Base-by-base conservation (phyloP, 1,139 yeast genomes). In the Saccharomyces hybrid region DNA sequence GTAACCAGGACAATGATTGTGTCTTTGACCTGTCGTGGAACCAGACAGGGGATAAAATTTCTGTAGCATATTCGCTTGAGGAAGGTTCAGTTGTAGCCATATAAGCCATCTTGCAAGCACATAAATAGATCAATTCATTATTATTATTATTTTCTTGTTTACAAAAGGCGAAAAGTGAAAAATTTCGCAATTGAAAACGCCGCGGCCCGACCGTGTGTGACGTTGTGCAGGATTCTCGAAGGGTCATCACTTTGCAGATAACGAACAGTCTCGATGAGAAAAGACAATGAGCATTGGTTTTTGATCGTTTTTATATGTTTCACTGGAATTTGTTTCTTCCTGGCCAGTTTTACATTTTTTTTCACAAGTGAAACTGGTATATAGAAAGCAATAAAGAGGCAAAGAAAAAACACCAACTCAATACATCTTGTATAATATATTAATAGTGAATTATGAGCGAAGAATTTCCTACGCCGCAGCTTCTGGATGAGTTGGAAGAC, bases 1-100 rank as follows among this genome's bases (percentile, higher is more conserved):
- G 46, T 14, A 44, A 38, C 4, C 21, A 52, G 3, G 58, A 50
- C n/a, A 55, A 56, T 11, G 57, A 58, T 29, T 55, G 52, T 28
- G 55, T 58, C 16, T 58, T 56, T 44, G 59, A 58, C 27, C 56
- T 59, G 44, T 49, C 60, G 31, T 62, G 64, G 63, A 53, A 53
- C 38, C 32, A 52, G 38, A 50, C 49, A 6, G 55, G 47, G 47
- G 54, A 56, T 24, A 54, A 49, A 49, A 49, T 57, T 19, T 52
- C 58, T 11, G 53, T 59, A 14, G 58, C 62, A 14, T 57, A 59
- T 46, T 55, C 59, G 8, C 55, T 51, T 21, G 56, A 53, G 16
- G 57, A 55, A 32, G 60, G 61, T 14, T 47, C 55, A 47, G 38
- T 59, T 29, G 50, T 59, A 42, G 27, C 57, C 47, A 50, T 54